Evolutionary conservation across 2,329 filamentous ascomycete genomes (phyloP), one percentile per base, ranked within the genome.

Genomic region (Colletotrichum scovillei): DNA sequence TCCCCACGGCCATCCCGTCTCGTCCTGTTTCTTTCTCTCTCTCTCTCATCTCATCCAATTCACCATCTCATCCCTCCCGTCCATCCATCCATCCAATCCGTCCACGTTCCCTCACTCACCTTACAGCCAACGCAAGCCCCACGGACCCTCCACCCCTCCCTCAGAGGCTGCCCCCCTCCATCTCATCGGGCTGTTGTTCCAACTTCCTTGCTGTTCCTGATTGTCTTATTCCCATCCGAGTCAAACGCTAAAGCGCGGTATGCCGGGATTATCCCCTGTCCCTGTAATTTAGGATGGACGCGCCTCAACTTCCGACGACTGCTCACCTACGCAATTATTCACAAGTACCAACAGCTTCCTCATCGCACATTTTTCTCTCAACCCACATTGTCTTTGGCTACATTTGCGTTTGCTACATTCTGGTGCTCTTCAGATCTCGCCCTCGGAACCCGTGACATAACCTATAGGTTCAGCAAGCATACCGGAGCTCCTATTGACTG

Each of bases 241-340:
- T 63, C 57, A 67, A 58, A 75, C 74, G 64, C 72, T 67, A 67
- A 66, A 28, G 62, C 49, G 68, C 42, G 62, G 62, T 65, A 58
- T 71, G 68, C 68, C 62, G 68, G 72, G 68, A 38, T 46, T 19
- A 8, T 42, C 62, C 70, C 70, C 56, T 71, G 65, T 66, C 55
- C 62, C 59, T 72, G 69, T 69, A 76, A 74, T 75, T 67, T 76
- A 64, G 70, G 63, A 74, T 75, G 75, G 64, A 75, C 26, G 67
- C 70, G 73, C 75, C 73, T 73, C 74, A 72, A 74, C 72, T 69
- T 74, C 69, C 63, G 73, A 72, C 65, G 69, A 63, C 68, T 68
- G 60, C 49, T 63, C 14, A 42, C 38, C 38, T 42, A 42, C 38
- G 4, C 5, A 16, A 2, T 16, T 7, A 42, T 19, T 42, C 7